Evolutionary conservation across 139 green algal genomes (phyloP).

Genomic region (Volvox reticuliferus): DNA sequence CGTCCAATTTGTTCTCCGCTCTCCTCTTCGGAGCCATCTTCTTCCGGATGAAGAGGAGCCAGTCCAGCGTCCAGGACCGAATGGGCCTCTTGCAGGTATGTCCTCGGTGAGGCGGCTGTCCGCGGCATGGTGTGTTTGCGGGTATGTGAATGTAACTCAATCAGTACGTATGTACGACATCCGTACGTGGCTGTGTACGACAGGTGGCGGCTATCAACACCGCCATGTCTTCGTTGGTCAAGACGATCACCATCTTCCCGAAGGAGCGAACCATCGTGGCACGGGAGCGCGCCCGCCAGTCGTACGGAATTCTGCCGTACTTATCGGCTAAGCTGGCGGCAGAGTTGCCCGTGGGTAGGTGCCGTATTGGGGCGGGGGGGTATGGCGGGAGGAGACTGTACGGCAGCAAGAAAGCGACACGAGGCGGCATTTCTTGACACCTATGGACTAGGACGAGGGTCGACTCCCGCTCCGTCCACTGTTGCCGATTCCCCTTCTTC

Average conservation of each 20-base stretch:
- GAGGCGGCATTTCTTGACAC: not conserved
- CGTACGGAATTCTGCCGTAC: constrained; percentile 57
- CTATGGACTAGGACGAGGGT: too few relatives aligned
- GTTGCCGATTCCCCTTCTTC: too few relatives aligned
- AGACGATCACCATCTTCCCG: constrained; percentile 92
- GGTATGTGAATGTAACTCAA: not conserved
- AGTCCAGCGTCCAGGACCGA: constrained; percentile 89
- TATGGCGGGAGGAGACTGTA: not conserved
- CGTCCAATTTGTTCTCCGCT: constrained; percentile 84
- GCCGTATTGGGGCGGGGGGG: not conserved
- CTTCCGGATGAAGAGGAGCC: constrained; percentile 79
- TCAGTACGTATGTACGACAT: too few relatives aligned
- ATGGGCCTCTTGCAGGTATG: constrained; percentile 86
- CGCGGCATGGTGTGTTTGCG: too few relatives aligned
- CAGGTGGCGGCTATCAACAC: constrained; percentile 91
- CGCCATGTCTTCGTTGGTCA: constrained; percentile 89
- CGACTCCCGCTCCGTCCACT: too few relatives aligned
- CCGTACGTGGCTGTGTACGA: not conserved
- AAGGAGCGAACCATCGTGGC: constrained; percentile 85
- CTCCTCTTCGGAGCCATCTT: constrained; percentile 96
- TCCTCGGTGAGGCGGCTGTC: too few relatives aligned
- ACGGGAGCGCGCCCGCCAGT: constrained; percentile 76
- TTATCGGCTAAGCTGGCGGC: constrained; percentile 89
- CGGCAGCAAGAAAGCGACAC: not conserved
- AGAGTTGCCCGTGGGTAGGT: constrained; percentile 81